A percentile compares a stretch with the other conserved stretches of the same genome.
Evolutionary conservation across 2,329 filamentous ascomycete genomes (phyloP).

Genomic region (Exophiala calicioides): DNA sequence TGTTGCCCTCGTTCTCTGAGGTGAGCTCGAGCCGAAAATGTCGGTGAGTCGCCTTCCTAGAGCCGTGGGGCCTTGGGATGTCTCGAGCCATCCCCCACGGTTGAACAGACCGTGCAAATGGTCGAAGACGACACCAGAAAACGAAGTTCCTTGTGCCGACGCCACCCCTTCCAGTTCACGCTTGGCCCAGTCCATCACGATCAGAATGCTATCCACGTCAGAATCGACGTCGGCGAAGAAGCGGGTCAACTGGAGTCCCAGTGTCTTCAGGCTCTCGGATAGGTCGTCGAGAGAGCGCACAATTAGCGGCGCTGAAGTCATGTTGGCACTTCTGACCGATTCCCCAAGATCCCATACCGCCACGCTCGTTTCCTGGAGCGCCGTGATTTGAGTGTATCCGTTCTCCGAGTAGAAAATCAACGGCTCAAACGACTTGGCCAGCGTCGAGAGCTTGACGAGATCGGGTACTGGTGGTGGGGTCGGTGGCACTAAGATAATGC

Average conservation of each 20-base stretch:
- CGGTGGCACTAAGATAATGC: conserved; percentile 69
- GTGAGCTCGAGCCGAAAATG: conserved; percentile 76
- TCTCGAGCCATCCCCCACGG: conserved; percentile 48
- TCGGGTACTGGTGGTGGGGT: conserved; percentile 71
- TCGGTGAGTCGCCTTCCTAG: conserved; percentile 69
- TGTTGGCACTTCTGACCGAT: conserved; percentile 83
- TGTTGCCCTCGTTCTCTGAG: conserved; percentile 76
- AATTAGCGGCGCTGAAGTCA: conserved; percentile 85
- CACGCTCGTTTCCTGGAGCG: conserved; percentile 85
- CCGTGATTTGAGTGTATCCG: conserved; percentile 79
- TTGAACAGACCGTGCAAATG: conserved; percentile 80
- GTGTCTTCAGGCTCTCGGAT: conserved; percentile 78
- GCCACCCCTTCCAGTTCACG: conserved; percentile 75
- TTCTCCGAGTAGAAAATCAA: conserved; percentile 94
- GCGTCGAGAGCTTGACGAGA: conserved; percentile 83
- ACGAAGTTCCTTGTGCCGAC: conserved; percentile 47
- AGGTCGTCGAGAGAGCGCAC: conserved; percentile 82
- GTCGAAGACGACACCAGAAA: conserved; percentile 62
- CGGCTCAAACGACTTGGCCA: conserved; percentile 90
- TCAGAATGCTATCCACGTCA: conserved; percentile 87
- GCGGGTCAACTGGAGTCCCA: conserved; percentile 81
- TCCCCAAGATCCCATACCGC: conserved; percentile 95
- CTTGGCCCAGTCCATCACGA: conserved; percentile 95
- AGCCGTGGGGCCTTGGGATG: conserved; percentile 58
- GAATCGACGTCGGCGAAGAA: conserved; percentile 94